Percentiles rank a stretch among this genome's conserved stretches.
Evolutionary conservation across 2,329 filamentous ascomycete genomes (phyloP).

Genomic region (Pseudocercospora crystallina): DNA sequence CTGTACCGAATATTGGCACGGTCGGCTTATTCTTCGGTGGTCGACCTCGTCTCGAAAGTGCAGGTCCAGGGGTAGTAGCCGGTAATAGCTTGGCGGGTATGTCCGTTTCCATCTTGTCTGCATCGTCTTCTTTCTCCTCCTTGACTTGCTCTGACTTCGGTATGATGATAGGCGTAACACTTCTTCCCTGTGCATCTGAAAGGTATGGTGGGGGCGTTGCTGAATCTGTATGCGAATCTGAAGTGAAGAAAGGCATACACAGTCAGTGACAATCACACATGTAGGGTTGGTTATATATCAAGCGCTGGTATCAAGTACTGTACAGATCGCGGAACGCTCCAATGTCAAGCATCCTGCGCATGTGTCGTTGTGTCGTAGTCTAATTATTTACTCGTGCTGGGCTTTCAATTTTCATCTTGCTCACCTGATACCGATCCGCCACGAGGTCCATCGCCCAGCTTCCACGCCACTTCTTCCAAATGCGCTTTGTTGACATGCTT

Average conservation of each 20-base stretch:
- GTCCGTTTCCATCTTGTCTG: background rate
- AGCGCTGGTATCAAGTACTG: too few relatives aligned
- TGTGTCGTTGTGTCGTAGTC: too few relatives aligned
- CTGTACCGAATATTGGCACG: background rate
- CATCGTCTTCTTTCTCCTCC: constrained; percentile 8
- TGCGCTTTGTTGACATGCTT: constrained; percentile 55
- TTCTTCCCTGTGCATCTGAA: constrained; percentile 47
- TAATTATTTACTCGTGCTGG: too few relatives aligned
- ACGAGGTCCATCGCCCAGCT: constrained; percentile 60
- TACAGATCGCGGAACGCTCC: too few relatives aligned
- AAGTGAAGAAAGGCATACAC: background rate
- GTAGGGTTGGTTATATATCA: too few relatives aligned
- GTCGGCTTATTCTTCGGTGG: constrained; percentile 6
- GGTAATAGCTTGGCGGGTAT: background rate
- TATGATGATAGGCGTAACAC: constrained; percentile 45
- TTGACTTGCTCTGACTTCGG: constrained; percentile 13
- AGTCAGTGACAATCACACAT: too few relatives aligned
- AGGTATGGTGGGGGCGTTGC: constrained; percentile 42
- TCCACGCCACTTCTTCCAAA: constrained; percentile 55
- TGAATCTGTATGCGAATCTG: constrained; percentile 38
- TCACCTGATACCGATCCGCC: constrained; percentile 56
- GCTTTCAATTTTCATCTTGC: constrained; percentile 25
- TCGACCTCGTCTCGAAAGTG: constrained; percentile 8
- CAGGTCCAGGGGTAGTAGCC: constrained; percentile 5
- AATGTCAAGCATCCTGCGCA: too few relatives aligned